These are phyloP conservation scores for Yarrowia sp. DNA, from an alignment of 805 yeast genomes.

Conservation along the genomic window DNA sequence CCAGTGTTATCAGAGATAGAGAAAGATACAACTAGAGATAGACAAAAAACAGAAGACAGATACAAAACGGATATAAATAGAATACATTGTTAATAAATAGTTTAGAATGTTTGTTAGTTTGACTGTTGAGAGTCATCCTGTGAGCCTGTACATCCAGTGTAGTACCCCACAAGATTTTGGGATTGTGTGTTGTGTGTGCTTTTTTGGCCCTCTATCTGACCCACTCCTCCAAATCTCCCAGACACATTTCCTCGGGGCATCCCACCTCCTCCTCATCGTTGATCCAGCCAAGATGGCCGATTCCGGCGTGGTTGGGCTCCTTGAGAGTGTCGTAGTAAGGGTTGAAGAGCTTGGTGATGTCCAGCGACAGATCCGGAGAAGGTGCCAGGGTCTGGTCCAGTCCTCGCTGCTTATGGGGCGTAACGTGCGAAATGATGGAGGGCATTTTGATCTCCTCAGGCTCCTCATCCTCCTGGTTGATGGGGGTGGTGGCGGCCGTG, in stretches of 20 bases:
- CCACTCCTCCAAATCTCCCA: slow-evolving; percentile 19
- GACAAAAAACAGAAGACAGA: too few relatives aligned
- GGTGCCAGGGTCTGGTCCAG: slow-evolving; percentile 15
- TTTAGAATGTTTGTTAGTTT: not conserved
- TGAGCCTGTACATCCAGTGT: slow-evolving; percentile 1
- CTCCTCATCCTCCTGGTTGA: slow-evolving; percentile 5
- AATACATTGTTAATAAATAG: slow-evolving; percentile 24
- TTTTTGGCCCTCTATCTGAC: not conserved
- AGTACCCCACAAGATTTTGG: not conserved
- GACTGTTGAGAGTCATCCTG: slow-evolving; percentile 13
- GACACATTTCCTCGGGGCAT: slow-evolving; percentile 22
- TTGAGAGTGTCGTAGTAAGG: slow-evolving; percentile 15
- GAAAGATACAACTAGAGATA: too few relatives aligned
- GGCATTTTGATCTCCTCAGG: not conserved
- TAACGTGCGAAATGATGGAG: not conserved
- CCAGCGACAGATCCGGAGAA: not conserved
- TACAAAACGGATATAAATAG: not conserved
- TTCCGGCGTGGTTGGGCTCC: not conserved
- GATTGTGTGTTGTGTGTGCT: not conserved
- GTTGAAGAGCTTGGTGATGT: slow-evolving; percentile 22
- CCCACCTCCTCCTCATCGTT: slow-evolving; percentile 23
- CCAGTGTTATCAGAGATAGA: too few relatives aligned
- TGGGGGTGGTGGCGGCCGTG: slow-evolving; percentile 19
- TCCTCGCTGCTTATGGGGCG: not conserved
- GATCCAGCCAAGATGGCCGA: slow-evolving; percentile 23